Conservation (phyloP, 1,139 yeast genomes). For the Suhomyces guaymorum region DNA sequence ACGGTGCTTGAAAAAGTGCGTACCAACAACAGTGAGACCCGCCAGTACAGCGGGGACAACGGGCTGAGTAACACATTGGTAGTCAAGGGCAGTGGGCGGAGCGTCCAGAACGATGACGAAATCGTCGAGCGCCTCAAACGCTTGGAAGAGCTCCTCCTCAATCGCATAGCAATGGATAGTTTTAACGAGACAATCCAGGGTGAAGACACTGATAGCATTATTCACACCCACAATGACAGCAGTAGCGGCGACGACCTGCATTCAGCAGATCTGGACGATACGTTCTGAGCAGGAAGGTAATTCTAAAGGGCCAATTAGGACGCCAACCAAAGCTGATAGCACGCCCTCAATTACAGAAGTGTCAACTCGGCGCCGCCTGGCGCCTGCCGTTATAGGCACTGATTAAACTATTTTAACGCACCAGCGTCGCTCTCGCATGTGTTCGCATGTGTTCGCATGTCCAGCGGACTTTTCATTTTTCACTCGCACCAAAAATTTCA, state of each 20-base stretch:
- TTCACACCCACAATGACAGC: slow-evolving; percentile 2
- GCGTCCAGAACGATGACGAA: slow-evolving; percentile 9
- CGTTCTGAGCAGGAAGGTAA: no score
- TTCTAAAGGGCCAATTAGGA: no score
- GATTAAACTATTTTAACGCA: no score
- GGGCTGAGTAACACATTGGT: slow-evolving; percentile 10
- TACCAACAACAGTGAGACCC: slow-evolving; percentile 17
- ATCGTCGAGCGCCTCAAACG: slow-evolving; percentile 14
- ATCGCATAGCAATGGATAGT: slow-evolving; percentile 8
- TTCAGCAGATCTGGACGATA: slow-evolving; percentile 6
- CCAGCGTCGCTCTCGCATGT: no score
- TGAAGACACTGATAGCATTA: slow-evolving; percentile 8
- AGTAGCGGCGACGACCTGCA: slow-evolving; percentile 2
- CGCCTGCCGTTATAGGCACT: no score
- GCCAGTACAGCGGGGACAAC: slow-evolving; percentile 9
- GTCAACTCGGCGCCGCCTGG: no score
- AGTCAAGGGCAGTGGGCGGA: slow-evolving; percentile 3
- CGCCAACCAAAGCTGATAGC: no score
- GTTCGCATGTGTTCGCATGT: no score
- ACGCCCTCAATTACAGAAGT: no score
- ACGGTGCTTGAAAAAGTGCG: slow-evolving; percentile 15
- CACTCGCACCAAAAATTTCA: no score
- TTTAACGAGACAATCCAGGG: slow-evolving; percentile 12
- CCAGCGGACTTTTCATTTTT: no score
- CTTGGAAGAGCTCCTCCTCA: slow-evolving; percentile 13